phyloP scores from a whole-genome alignment of 345 rosid genomes.

The Eucalyptus curtisii region DNA sequence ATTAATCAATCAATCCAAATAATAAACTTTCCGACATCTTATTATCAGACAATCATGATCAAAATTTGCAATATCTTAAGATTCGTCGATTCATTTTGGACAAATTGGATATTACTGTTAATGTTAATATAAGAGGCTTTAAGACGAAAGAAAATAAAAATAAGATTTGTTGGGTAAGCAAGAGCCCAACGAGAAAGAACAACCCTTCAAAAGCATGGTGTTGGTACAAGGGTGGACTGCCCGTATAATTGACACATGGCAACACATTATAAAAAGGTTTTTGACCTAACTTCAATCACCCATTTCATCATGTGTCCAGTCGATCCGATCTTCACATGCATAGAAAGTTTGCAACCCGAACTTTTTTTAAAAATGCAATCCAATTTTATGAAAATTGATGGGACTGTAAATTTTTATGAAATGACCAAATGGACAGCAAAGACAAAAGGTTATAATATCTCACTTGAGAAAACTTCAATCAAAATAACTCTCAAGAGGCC shows the following conservation, averaged over 20 bases:
- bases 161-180: not conserved
- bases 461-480: not conserved
- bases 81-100: rapidly evolving
- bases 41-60: not conserved
- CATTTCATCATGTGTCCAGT: not conserved
- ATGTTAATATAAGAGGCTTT: not conserved
- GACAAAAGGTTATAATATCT: not conserved
- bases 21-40: not conserved
- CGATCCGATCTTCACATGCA: not conserved
- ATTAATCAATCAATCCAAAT: not conserved
- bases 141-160: not conserved
- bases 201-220: not conserved
- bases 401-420: not conserved
- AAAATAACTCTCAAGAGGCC: not conserved
- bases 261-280: not conserved
- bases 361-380: not conserved
- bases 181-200: not conserved
- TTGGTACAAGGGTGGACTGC: not conserved
- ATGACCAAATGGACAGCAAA: not conserved
- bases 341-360: not conserved
- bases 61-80: not conserved
- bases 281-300: not conserved
- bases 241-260: not conserved
- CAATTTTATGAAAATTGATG: not conserved
- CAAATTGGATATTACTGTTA: not conserved